Percentiles rank a stretch among this genome's conserved stretches.
Conservation (phyloP, 345 rosid genomes). For the Syzygium oleosum region DNA sequence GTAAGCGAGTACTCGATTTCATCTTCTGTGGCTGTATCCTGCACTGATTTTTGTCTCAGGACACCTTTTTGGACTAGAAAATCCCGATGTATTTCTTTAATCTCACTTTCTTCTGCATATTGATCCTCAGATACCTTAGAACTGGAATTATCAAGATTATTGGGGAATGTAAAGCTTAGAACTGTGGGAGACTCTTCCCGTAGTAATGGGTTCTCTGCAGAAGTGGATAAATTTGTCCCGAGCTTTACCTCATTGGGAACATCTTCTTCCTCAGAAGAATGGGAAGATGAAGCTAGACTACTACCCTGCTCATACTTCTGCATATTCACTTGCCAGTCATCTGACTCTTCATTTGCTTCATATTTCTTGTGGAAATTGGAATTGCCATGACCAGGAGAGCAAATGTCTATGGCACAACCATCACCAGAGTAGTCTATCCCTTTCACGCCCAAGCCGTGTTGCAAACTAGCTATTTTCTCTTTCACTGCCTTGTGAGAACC, state of each 20-base stretch:
- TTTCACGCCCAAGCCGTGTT: slow-evolving; percentile 4
- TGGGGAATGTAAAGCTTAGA: slow-evolving; percentile 39
- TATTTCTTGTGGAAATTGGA: background rate
- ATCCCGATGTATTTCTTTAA: slow-evolving; percentile 5
- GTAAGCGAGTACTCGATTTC: slow-evolving; percentile 66
- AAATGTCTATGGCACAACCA: background rate
- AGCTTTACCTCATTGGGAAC: slow-evolving; percentile 41
- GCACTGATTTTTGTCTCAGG: slow-evolving; percentile 57
- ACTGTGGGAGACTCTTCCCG: slow-evolving; percentile 24
- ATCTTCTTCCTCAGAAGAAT: slow-evolving; percentile 48
- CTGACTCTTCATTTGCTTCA: background rate
- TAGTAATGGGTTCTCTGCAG: slow-evolving; percentile 19
- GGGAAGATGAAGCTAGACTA: slow-evolving; percentile 40
- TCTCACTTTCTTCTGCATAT: slow-evolving; percentile 49
- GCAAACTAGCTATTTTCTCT: slow-evolving; percentile 13
- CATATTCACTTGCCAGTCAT: background rate
- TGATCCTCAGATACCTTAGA: slow-evolving; percentile 32
- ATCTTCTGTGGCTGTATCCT: slow-evolving; percentile 48
- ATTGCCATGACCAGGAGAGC: background rate
- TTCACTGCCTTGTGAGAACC: slow-evolving; percentile 20
- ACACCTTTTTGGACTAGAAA: background rate
- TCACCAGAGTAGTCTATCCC: background rate
- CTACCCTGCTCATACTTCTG: slow-evolving; percentile 31
- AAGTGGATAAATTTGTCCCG: background rate
- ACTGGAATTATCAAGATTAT: slow-evolving; percentile 39